Conservation (phyloP, 179 eudicot genomes). For the Spergularia azorica region DNA sequence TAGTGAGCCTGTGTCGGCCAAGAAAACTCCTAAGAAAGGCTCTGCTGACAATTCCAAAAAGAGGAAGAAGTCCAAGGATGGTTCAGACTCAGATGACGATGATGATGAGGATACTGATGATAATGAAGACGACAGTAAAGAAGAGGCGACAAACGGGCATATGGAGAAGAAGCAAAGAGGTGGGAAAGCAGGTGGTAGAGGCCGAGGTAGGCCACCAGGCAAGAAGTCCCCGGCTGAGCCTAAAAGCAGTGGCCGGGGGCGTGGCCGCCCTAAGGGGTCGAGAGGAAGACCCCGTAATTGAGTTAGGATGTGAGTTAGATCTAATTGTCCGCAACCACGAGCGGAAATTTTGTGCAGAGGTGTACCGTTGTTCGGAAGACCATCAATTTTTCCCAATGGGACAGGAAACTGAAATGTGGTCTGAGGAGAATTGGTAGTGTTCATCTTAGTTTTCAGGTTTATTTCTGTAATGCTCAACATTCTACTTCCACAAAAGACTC, state of each 20-base stretch:
- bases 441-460: conserved; percentile 9
- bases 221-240: conserved; percentile 30
- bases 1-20: conserved; percentile 38
- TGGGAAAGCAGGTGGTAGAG: conserved; percentile 59
- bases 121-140: conserved; percentile 33
- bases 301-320: background rate
- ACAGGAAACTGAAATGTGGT: background rate
- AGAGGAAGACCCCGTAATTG: conserved; percentile 71
- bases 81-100: conserved; percentile 57
- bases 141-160: conserved; percentile 53
- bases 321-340: conserved; percentile 16
- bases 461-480: conserved; percentile 19
- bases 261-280: conserved; percentile 45
- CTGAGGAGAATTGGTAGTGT: background rate
- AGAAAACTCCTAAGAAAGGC: conserved; percentile 47
- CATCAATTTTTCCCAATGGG: conserved; percentile 13
- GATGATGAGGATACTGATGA: conserved; percentile 34
- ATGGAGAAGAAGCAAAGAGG: conserved; percentile 49
- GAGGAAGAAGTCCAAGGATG: conserved; percentile 54
- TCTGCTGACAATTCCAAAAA: conserved; percentile 53
- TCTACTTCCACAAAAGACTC: background rate
- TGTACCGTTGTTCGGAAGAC: conserved; percentile 4
- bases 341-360: conserved; percentile 32
- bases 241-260: conserved; percentile 67
- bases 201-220: conserved; percentile 43